Evolutionary conservation across 345 rosid species (phyloP).

Genomic region (Psidium guajava): DNA sequence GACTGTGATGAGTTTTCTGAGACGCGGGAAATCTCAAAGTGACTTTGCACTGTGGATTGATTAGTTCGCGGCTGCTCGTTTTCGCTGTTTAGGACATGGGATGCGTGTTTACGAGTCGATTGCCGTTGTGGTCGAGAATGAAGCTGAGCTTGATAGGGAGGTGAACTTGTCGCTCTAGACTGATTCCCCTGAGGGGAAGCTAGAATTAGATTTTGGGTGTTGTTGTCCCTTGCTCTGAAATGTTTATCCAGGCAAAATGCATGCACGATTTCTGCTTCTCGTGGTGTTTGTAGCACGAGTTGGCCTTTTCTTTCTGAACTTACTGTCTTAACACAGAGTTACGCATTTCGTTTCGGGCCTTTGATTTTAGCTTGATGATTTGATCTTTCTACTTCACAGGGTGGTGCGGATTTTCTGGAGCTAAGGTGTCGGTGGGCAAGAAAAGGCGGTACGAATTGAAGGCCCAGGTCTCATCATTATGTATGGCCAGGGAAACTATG

Average conservation of each 20-base stretch:
- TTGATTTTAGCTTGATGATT: not conserved
- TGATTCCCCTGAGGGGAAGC: not conserved
- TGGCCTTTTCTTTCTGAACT: not conserved
- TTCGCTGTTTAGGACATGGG: not conserved
- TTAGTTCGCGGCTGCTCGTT: not conserved
- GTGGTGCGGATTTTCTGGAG: not conserved
- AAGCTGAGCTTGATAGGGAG: not conserved
- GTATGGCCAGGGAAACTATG: constrained; percentile 25
- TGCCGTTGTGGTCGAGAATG: not conserved
- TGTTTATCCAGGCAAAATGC: not conserved
- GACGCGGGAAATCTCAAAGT: not conserved
- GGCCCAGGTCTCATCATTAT: not conserved
- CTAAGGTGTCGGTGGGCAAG: not conserved
- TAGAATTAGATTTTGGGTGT: not conserved
- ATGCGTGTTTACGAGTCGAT: not conserved
- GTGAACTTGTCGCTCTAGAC: not conserved
- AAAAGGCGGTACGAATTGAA: not conserved
- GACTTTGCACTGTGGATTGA: not conserved
- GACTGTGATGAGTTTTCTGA: not conserved
- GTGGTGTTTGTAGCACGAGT: not conserved
- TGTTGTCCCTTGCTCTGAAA: not conserved
- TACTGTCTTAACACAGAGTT: not conserved
- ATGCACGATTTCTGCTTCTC: not conserved
- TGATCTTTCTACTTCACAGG: not conserved
- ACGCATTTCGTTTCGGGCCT: not conserved